phyloP scores from a whole-genome alignment of 768 basidiomycete genomes.

The Saitozyma sp. region DNA sequence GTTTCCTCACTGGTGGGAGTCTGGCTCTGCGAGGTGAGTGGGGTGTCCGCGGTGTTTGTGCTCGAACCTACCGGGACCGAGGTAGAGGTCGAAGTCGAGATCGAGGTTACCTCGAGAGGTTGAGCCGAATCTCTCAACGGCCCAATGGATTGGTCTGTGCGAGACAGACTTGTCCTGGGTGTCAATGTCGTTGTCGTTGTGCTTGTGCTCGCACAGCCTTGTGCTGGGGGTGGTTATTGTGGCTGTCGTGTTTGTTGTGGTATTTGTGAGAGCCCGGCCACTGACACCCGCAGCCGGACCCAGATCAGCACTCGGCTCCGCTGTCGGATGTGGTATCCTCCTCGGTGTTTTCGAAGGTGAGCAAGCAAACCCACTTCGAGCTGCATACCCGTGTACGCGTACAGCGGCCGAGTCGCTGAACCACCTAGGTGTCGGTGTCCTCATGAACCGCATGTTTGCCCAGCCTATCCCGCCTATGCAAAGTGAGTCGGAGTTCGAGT shows the following conservation, averaged over 20 bases:
- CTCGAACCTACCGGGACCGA: background rate
- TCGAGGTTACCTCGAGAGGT: background rate
- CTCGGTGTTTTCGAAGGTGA: constrained; percentile 62
- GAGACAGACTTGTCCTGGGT: background rate
- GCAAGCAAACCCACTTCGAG: background rate
- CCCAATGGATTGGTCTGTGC: background rate
- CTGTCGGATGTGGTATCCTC: constrained; percentile 91
- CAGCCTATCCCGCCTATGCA: constrained; percentile 52
- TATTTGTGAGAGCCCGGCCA: background rate
- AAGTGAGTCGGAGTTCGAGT: constrained; percentile 27
- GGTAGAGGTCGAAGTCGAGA: background rate
- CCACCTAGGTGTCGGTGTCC: constrained; percentile 91
- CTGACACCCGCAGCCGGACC: constrained; percentile 72
- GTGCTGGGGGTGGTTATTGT: too few relatives aligned
- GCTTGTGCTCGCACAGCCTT: too few relatives aligned
- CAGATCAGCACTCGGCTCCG: constrained; percentile 83
- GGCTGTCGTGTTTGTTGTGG: background rate
- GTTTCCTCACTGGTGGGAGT: constrained; percentile 97
- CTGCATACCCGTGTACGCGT: background rate
- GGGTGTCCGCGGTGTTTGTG: background rate
- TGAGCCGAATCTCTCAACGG: background rate
- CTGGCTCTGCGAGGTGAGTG: constrained; percentile 86
- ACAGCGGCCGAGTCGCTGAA: constrained; percentile 56
- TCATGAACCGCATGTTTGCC: constrained; percentile 77
- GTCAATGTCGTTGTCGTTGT: background rate